phyloP scores from a whole-genome alignment of 345 rosid species.

The Nasturtium officinale region DNA sequence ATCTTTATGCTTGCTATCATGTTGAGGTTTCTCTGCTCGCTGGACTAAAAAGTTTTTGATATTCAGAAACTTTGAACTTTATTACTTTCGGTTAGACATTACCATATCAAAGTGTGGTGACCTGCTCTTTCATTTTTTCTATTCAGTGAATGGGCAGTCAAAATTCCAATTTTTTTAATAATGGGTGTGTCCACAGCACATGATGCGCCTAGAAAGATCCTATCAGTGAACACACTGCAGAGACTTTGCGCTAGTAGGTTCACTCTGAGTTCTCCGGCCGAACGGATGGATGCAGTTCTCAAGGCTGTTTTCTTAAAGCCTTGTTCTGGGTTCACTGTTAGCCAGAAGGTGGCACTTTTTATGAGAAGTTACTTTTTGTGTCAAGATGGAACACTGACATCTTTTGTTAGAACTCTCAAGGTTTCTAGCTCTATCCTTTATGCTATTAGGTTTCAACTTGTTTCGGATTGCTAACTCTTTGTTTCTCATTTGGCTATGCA shows the following conservation, averaged over 20 bases:
- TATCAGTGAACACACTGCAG: slow-evolving; percentile 66
- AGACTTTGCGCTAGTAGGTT: slow-evolving; percentile 65
- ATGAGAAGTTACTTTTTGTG: slow-evolving; percentile 75
- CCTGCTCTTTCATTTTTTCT: slow-evolving; percentile 23
- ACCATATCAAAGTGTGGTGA: slow-evolving; percentile 12
- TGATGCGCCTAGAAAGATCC: slow-evolving; percentile 66
- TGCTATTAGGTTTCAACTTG: slow-evolving; percentile 21
- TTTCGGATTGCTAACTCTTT: slow-evolving; percentile 6
- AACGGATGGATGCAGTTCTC: slow-evolving; percentile 84
- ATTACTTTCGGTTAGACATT: not conserved
- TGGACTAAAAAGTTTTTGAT: not conserved
- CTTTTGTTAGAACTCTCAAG: slow-evolving; percentile 88
- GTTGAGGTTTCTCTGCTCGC: not conserved
- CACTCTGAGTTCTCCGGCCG: slow-evolving; percentile 73
- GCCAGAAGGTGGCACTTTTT: slow-evolving; percentile 73
- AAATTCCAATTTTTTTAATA: slow-evolving; percentile 74
- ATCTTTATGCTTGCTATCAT: slow-evolving; percentile 13
- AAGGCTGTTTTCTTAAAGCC: slow-evolving; percentile 77
- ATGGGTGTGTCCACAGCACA: slow-evolving; percentile 90
- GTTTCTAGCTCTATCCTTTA: slow-evolving; percentile 45
- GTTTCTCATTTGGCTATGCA: slow-evolving; percentile 23
- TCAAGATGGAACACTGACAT: slow-evolving; percentile 87
- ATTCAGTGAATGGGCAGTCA: slow-evolving; percentile 82
- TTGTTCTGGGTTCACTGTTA: slow-evolving; percentile 69
- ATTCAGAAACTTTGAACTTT: not conserved